Conservation (phyloP, 345 rosid genomes). For the Sonneratia alba region DNA sequence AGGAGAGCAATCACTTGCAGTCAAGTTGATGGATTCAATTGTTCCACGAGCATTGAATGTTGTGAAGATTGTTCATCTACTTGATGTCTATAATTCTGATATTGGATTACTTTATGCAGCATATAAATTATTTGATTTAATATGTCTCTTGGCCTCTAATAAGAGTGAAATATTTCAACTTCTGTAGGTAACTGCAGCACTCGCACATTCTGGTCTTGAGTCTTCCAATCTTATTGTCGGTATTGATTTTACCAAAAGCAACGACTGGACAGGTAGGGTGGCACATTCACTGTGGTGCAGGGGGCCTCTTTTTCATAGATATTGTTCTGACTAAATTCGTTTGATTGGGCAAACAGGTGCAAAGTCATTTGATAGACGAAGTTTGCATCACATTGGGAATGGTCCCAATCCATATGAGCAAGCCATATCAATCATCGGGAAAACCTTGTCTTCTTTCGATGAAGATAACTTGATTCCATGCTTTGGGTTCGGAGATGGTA, state of each 20-base stretch:
- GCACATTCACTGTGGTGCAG: constrained; percentile 9
- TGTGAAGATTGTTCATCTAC: neutral
- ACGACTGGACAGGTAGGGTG: constrained; percentile 86
- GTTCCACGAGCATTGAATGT: neutral
- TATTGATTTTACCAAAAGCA: constrained; percentile 96
- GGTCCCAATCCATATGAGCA: constrained; percentile 78
- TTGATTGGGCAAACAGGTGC: constrained; percentile 33
- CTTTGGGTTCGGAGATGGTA: constrained; percentile 97
- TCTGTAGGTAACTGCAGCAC: constrained; percentile 78
- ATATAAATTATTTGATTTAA: neutral
- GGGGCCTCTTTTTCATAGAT: neutral
- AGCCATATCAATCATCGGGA: constrained; percentile 86
- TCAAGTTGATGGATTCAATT: neutral
- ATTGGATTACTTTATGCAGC: neutral
- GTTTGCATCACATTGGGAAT: constrained; percentile 68
- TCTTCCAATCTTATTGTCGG: constrained; percentile 98
- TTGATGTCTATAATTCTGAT: neutral
- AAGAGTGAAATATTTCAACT: neutral
- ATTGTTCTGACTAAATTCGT: neutral
- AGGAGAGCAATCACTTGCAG: neutral
- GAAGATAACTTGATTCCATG: constrained; percentile 96
- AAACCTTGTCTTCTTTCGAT: constrained; percentile 73
- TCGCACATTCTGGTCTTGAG: constrained; percentile 77
- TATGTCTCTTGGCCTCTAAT: neutral
- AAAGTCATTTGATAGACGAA: constrained; percentile 55